phyloP scores from a whole-genome alignment of 2,329 filamentous ascomycete genomes.

The Alternaria novae-zelandiae region DNA sequence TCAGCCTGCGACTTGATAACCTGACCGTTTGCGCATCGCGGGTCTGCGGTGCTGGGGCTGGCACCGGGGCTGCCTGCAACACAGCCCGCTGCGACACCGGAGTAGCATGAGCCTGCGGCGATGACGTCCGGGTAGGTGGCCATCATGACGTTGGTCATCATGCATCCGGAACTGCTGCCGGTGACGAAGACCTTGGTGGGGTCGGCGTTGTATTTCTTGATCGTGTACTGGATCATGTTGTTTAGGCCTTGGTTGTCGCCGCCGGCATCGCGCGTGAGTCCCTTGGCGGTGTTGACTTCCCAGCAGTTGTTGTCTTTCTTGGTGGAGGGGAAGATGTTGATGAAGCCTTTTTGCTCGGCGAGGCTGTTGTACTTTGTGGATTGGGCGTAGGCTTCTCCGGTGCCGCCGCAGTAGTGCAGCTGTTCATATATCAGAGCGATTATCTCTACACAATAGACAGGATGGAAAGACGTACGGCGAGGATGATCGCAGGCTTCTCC shows the following conservation, averaged over 20 bases:
- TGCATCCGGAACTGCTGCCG: conserved; percentile 35
- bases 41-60: conserved; percentile 23
- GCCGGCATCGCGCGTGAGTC: conserved; percentile 62
- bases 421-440: conserved; percentile 2
- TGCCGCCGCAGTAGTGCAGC: conserved; percentile 39
- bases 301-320: conserved; percentile 61
- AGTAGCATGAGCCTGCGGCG: conserved; percentile 34
- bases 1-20: conserved; percentile 27
- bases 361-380: conserved; percentile 41
- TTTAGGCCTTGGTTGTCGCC: conserved; percentile 63
- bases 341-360: conserved; percentile 63
- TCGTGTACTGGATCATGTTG: conserved; percentile 64
- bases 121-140: conserved; percentile 39
- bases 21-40: conserved; percentile 27
- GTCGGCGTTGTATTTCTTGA: conserved; percentile 60
- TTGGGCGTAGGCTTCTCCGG: conserved; percentile 45
- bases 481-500: conserved; percentile 58
- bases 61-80: conserved; percentile 51
- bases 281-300: conserved; percentile 62
- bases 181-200: conserved; percentile 52
- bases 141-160: conserved; percentile 44
- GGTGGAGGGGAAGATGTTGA: conserved; percentile 64
- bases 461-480: conserved; percentile 57
- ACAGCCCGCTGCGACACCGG: conserved; percentile 38
- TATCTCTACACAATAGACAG: neutral